Base-by-base conservation (phyloP, 1,284 basidiomycete species). In the Cutaneotrichosporon cavernicola region DNA sequence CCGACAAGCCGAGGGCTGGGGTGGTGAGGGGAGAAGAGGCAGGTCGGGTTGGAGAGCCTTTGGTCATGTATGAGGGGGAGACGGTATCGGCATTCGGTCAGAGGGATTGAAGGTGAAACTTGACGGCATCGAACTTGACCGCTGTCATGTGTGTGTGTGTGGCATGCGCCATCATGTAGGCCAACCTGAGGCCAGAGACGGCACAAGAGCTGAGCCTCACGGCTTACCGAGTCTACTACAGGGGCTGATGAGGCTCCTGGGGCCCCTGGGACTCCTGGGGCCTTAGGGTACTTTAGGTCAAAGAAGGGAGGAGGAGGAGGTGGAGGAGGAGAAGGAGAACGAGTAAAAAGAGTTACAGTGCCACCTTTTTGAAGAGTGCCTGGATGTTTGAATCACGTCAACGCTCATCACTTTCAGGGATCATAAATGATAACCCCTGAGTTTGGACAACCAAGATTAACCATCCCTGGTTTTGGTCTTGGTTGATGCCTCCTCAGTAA, bases 381-480 rank as follows among this genome's bases (percentile, higher is more conserved):
- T 9, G 2, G 9, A 10, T 21, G 21, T 11, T 9, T 9, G 10
- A 13, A 51, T 51, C 2, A 51, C 50, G 50, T 26, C 50, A 51
- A 11, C 26, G 50, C 14, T 31, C 22, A 51, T 51, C 50, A 51
- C 50, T 30, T 31, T 16, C 50, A 51, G 50, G 22, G 26, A 30
- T 40, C 38, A 40, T 5, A 11, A 11, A 18, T 13, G 4, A 16
- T 7, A 2, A n/a, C 31, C 50, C 50, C 26, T 31, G 26, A 51
- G 50, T 5, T 11, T 51, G 50, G 16, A 31, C 50, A 51, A 51
- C 50, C 50, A 51, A 51, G 50, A 51, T 51, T 51, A 51, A 51
- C 14, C 26, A 30, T 31, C 50, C 50, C 50, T 51, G 50, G 38
- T 40, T 16, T 16, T 11, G 38, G 50, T 30, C 50, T 14, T 49